Percentiles rank a stretch among this genome's conserved stretches.
phyloP scores from a whole-genome alignment of 768 basidiomycete species.

The Serendipita sp. region DNA sequence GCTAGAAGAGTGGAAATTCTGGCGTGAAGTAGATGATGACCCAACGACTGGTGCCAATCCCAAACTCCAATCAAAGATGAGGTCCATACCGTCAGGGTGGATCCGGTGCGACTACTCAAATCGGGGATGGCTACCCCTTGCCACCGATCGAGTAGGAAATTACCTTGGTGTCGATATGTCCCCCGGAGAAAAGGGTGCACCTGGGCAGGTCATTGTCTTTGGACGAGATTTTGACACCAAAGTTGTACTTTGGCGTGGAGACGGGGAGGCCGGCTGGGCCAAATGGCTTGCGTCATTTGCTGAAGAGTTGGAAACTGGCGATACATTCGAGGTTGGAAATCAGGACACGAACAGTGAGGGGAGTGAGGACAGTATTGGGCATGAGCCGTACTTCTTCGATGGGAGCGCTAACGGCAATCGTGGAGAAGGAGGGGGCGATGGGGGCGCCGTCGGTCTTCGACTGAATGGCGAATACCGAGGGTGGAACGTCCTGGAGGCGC shows the following conservation, averaged over 20 bases:
- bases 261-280: conserved; percentile 85
- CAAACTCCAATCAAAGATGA: conserved; percentile 58
- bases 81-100: conserved; percentile 79
- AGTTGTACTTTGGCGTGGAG: conserved; percentile 84
- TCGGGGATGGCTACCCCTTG: conserved; percentile 90
- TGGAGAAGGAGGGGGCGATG: conserved; percentile 64
- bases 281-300: conserved; percentile 82
- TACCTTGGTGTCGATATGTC: conserved; percentile 93
- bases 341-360: conserved; percentile 43
- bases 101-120: conserved; percentile 80
- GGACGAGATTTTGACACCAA: conserved; percentile 99
- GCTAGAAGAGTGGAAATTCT: conserved; percentile 88
- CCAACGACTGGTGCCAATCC: conserved; percentile 69
- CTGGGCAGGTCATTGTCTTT: conserved; percentile 93
- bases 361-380: conserved; percentile 72
- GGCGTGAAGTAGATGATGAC: conserved; percentile 86
- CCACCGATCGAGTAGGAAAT: conserved; percentile 87
- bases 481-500: conserved; percentile 85
- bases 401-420: conserved; percentile 54
- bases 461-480: conserved; percentile 76
- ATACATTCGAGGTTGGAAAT: conserved; percentile 66
- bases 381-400: conserved; percentile 74
- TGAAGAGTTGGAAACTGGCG: conserved; percentile 81
- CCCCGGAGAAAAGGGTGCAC: conserved; percentile 55
- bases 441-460: conserved; percentile 51